These are phyloP conservation scores for Clarireedia homoeocarpa DNA, from an alignment of 2,329 filamentous ascomycete genomes.

Conservation along the genomic window DNA sequence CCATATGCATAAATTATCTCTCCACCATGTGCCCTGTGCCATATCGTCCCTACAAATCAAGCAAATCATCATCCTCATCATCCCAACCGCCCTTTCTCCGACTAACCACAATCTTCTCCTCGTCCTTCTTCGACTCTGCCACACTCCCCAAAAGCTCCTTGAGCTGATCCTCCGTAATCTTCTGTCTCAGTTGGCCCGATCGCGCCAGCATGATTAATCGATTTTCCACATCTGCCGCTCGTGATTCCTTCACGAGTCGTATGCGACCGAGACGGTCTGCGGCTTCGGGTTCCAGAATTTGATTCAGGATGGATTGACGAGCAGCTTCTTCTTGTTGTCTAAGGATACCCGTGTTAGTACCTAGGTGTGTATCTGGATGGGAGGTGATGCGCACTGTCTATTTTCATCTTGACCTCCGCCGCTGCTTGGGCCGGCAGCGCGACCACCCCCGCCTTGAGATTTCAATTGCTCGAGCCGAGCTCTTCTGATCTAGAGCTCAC, in stretches of 20 bases:
- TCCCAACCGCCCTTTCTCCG: conserved; percentile 82
- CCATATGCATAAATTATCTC: too few relatives aligned
- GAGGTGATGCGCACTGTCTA: conserved; percentile 44
- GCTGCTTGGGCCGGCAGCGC: conserved; percentile 36
- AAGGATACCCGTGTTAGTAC: background rate
- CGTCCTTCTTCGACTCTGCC: conserved; percentile 66
- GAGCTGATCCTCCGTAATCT: conserved; percentile 87
- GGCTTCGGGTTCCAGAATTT: conserved; percentile 92
- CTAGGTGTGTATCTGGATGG: conserved; percentile 15
- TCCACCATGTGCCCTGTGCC: too few relatives aligned
- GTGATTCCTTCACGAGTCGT: conserved; percentile 87
- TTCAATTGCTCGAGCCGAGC: conserved; percentile 92
- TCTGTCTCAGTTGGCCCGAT: conserved; percentile 74
- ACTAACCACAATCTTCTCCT: conserved; percentile 80
- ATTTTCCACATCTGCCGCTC: conserved; percentile 87
- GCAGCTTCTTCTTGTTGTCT: conserved; percentile 56
- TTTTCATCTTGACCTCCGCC: conserved; percentile 52
- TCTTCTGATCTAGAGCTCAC: conserved; percentile 63
- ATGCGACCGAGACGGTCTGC: conserved; percentile 91
- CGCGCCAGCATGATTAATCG: conserved; percentile 85
- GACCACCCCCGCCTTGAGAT: conserved; percentile 51
- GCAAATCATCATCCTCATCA: conserved; percentile 70
- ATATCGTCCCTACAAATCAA: conserved; percentile 40
- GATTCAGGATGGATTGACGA: conserved; percentile 69
- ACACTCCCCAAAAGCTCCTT: conserved; percentile 85